Conservation (phyloP, 345 rosid species). For the Moricandia arvensis region DNA sequence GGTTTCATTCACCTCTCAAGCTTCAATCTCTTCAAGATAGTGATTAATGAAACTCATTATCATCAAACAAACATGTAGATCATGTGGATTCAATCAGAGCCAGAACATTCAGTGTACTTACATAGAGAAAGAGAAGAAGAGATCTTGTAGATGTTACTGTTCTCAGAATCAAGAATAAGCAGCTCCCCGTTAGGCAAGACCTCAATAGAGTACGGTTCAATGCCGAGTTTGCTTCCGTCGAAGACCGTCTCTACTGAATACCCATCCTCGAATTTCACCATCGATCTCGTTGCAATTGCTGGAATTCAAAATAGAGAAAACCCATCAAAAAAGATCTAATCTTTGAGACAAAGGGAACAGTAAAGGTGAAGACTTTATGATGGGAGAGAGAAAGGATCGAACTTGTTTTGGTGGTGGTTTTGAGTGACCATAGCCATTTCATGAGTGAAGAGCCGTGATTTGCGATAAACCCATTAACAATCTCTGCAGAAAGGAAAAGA, state of each 20-base stretch:
- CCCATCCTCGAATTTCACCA: slow-evolving; percentile 97
- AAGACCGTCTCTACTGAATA: slow-evolving; percentile 93
- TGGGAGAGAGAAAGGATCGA: slow-evolving; percentile 10
- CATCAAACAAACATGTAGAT: not conserved
- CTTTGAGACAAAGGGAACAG: slow-evolving; percentile 1
- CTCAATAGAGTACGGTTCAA: slow-evolving; percentile 84
- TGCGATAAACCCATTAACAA: slow-evolving; percentile 70
- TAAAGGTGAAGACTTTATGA: not conserved
- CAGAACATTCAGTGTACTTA: slow-evolving; percentile 42
- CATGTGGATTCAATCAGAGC: not conserved
- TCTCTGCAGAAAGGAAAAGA: slow-evolving; percentile 54
- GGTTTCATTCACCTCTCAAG: slow-evolving; percentile 1
- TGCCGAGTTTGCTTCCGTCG: slow-evolving; percentile 96
- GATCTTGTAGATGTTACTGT: slow-evolving; percentile 59
- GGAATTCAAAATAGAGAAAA: slow-evolving; percentile 1
- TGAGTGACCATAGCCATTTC: slow-evolving; percentile 96
- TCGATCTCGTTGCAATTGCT: slow-evolving; percentile 82
- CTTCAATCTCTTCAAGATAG: not conserved
- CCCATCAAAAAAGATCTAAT: slow-evolving; percentile 14
- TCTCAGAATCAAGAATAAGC: slow-evolving; percentile 59
- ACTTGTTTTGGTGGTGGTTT: slow-evolving; percentile 88
- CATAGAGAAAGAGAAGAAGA: slow-evolving; percentile 85
- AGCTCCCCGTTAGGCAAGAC: slow-evolving; percentile 83
- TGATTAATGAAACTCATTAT: not conserved
- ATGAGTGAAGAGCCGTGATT: slow-evolving; percentile 62